A percentile compares a stretch with the other conserved stretches of the same genome.
These are phyloP conservation scores for Chlorella sp. DNA, from an alignment of 139 green algal species.

Conservation along the genomic window DNA sequence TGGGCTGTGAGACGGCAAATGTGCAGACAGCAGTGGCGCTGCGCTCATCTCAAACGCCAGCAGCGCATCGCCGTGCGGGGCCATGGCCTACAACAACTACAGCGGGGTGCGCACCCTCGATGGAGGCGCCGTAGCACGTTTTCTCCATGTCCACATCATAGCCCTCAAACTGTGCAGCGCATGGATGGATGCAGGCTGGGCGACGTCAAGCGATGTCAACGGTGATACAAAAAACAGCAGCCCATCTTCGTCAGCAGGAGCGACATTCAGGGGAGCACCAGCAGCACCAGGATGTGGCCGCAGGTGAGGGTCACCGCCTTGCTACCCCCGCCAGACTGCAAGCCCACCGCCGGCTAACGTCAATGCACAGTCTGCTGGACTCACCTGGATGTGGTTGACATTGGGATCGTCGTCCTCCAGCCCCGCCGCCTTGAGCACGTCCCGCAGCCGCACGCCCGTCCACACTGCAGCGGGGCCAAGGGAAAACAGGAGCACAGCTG, in stretches of 20 bases:
- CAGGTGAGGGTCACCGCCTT: too few relatives aligned
- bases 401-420: slow-evolving; percentile 42
- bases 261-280: too few relatives aligned
- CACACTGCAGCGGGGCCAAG: slow-evolving; percentile 49
- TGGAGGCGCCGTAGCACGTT: slow-evolving; percentile 72
- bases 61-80: slow-evolving; percentile 73
- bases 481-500: too few relatives aligned
- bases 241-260: too few relatives aligned
- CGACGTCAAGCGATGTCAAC: too few relatives aligned
- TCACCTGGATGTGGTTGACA: slow-evolving; percentile 76
- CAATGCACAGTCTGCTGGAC: too few relatives aligned
- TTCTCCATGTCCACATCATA: slow-evolving; percentile 64
- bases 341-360: too few relatives aligned
- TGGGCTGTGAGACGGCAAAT: too few relatives aligned
- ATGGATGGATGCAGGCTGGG: too few relatives aligned
- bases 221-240: too few relatives aligned
- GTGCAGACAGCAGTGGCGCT: slow-evolving; percentile 56
- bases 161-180: slow-evolving; percentile 85
- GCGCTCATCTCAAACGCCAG: slow-evolving; percentile 97
- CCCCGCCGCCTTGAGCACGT: slow-evolving; percentile 82
- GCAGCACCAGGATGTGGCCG: too few relatives aligned
- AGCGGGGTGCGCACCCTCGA: slow-evolving; percentile 40
- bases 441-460: slow-evolving; percentile 76
- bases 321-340: too few relatives aligned
- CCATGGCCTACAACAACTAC: slow-evolving; percentile 7